Evolutionary conservation across 306 rosid species (phyloP), one percentile per base, ranked within the genome.

Genomic region (Citrullus colocynthis): DNA sequence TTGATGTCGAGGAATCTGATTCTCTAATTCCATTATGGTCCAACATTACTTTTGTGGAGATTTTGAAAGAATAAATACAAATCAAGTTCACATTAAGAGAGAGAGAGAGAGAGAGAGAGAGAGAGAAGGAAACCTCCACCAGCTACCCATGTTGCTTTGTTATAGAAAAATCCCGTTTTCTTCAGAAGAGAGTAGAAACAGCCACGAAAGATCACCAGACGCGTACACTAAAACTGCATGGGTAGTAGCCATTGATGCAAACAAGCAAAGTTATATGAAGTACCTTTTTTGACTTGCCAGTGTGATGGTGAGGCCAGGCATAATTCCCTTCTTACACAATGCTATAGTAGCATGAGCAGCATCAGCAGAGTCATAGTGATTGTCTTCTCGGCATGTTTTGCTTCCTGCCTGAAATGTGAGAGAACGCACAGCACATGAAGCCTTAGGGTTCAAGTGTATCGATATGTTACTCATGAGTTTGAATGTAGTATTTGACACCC

Each of bases 1-100:
- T 73, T 73, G 77, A 49, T 51, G 61, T 73, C 77, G 61, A 73
- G 77, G 77, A 73, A 73, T 51, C 56, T 21, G 77, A 73, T 73
- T 55, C 77, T 51, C 61, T 49, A 51, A 73, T 73, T 32, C 44
- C 58, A 73, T 16, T 21, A 51, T 30, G 37, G 77, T 73, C 77
- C 60, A 73, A 73, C 44, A 51, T 73, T 15, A 30, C 77, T 73
- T 73, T 48, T 73, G 51, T 16, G 76, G 9, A 21, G 10, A 45
- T 44, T 20, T 71, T 71, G 58, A 71, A 45, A 71, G 77, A 73
- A 51, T 51, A 73, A 73, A 73, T 51, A 73, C 60, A 73, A 28
- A 71, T 73, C 77, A 73, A 73, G 77, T 73, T 73, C 77, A 73
- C 77, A 73, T 32, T 73, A 30, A 24, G 28, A 24, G 28, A 24